phyloP scores from a whole-genome alignment of 805 yeast species.

The Metschnikowia vanudenii region DNA sequence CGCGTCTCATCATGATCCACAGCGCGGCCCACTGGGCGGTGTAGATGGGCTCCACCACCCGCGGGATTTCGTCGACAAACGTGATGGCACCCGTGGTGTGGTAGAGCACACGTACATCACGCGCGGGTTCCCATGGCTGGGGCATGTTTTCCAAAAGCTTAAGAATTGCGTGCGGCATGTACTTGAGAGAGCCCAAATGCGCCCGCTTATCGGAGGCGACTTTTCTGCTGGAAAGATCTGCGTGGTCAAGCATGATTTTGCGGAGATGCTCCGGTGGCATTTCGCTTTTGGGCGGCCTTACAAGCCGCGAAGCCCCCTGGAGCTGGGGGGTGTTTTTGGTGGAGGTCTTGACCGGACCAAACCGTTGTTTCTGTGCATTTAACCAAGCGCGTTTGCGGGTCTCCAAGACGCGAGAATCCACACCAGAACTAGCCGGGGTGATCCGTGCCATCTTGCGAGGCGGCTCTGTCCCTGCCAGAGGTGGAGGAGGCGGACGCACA shows the following conservation, averaged over 20 bases:
- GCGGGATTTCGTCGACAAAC: conserved; percentile 87
- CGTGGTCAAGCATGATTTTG: conserved; percentile 77
- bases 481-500: conserved; percentile 33
- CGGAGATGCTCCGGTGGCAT: conserved; percentile 95
- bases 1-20: conserved; percentile 93
- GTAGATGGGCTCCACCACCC: conserved; percentile 89
- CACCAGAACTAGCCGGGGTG: not conserved
- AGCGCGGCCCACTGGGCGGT: conserved; percentile 93
- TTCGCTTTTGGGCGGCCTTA: conserved; percentile 63
- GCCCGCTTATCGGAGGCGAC: conserved; percentile 84
- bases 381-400: conserved; percentile 58
- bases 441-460: conserved; percentile 12
- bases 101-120: conserved; percentile 84
- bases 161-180: conserved; percentile 91
- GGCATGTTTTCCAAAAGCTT: conserved; percentile 95
- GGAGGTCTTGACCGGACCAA: conserved; percentile 22
- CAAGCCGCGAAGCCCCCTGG: conserved; percentile 15
- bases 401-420: conserved; percentile 32
- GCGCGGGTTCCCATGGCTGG: conserved; percentile 92
- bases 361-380: conserved; percentile 58
- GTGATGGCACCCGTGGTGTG: conserved; percentile 94
- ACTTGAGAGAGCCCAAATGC: conserved; percentile 86
- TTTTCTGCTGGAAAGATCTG: conserved; percentile 76
- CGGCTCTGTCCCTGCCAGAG: conserved; percentile 20
- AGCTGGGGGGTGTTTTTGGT: conserved; percentile 14